phyloP scores from a whole-genome alignment of 1,284 basidiomycete species.

The Trichosporon sp. region DNA sequence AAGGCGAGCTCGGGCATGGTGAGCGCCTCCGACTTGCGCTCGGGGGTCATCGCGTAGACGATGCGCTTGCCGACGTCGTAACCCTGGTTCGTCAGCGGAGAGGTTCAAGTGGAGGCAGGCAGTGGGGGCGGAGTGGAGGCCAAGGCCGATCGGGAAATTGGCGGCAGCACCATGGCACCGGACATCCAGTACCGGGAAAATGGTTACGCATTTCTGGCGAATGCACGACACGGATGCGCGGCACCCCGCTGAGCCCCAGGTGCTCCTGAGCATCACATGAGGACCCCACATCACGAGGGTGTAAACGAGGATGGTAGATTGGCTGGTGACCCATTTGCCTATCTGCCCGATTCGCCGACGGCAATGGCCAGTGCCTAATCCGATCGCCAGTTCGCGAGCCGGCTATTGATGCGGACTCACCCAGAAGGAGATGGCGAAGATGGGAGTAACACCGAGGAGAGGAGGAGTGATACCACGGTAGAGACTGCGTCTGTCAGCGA shows the following conservation, averaged over 20 bases:
- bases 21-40: constrained; percentile 60
- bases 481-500: constrained; percentile 62
- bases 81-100: constrained; percentile 62
- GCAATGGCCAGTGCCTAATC: constrained; percentile 3
- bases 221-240: not conserved
- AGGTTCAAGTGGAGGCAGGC: not conserved
- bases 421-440: constrained; percentile 99
- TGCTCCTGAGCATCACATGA: not conserved
- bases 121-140: not conserved
- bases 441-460: constrained; percentile 93
- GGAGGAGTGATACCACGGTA: constrained; percentile 98
- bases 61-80: constrained; percentile 93
- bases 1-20: constrained; percentile 82
- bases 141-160: constrained; percentile 12
- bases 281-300: constrained; percentile 15
- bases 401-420: constrained; percentile 59
- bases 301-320: not conserved
- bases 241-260: constrained; percentile 14
- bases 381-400: not conserved
- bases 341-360: constrained; percentile 20
- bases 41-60: constrained; percentile 66
- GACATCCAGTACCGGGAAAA: constrained; percentile 8
- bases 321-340: not conserved
- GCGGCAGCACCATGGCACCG: not conserved
- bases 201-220: not conserved